These are phyloP conservation scores for Quercus berberidifolia DNA, from an alignment of 306 rosid species.

Conservation along the genomic window DNA sequence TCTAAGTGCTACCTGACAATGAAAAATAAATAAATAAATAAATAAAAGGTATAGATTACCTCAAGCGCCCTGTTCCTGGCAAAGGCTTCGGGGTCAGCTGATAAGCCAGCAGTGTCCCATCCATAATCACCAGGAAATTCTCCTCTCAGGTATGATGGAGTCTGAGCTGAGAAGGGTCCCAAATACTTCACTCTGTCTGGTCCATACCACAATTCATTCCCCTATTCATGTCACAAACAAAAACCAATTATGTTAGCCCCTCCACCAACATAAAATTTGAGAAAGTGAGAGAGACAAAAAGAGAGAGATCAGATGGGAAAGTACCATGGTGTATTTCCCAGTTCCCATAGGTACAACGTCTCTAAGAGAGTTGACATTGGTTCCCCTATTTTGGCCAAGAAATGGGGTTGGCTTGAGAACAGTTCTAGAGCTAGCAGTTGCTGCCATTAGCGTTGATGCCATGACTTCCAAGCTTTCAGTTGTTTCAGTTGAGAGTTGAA, in stretches of 20 bases:
- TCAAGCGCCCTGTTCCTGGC: constrained; percentile 93
- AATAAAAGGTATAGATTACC: constrained; percentile 25
- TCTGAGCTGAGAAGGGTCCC: constrained; percentile 90
- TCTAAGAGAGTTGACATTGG: constrained; percentile 50
- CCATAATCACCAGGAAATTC: constrained; percentile 89
- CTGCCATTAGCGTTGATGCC: constrained; percentile 68
- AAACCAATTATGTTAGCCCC: constrained; percentile 2
- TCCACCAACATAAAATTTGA: neutral
- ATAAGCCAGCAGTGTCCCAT: constrained; percentile 87
- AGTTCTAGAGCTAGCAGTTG: constrained; percentile 62
- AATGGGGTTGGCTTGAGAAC: constrained; percentile 69
- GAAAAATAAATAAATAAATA: too few relatives aligned
- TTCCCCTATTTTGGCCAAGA: constrained; percentile 56
- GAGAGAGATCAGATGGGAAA: neutral
- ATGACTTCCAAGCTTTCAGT: constrained; percentile 28
- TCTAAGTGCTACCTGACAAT: too few relatives aligned
- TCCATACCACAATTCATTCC: constrained; percentile 84
- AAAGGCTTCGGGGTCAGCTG: constrained; percentile 93
- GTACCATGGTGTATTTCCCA: constrained; percentile 78
- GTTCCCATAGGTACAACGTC: constrained; percentile 78
- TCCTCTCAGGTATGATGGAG: constrained; percentile 80
- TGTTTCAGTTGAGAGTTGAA: neutral
- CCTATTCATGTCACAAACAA: constrained; percentile 31
- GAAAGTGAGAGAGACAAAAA: neutral
- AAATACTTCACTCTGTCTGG: constrained; percentile 86